These are phyloP conservation scores for Camelina hispida DNA, from an alignment of 345 rosid species.

Conservation along the genomic window DNA sequence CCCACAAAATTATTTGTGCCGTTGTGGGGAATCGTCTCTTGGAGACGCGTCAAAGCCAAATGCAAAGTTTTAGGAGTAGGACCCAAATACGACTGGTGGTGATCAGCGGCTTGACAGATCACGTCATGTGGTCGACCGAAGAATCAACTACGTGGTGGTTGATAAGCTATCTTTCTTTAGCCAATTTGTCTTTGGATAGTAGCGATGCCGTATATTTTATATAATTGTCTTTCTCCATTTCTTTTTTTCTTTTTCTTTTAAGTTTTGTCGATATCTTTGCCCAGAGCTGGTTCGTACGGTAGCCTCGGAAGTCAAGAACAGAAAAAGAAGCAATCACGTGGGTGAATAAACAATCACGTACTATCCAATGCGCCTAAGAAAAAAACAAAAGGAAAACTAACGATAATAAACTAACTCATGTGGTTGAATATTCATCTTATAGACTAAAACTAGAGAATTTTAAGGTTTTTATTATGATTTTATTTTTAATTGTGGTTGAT, in stretches of 20 bases:
- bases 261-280: neutral
- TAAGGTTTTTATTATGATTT: neutral
- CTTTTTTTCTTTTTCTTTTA: neutral
- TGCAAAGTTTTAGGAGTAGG: constrained; percentile 8
- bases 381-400: neutral
- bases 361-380: neutral
- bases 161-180: constrained; percentile 41
- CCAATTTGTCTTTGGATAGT: constrained; percentile 24
- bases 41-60: constrained; percentile 38
- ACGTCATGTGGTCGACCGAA: constrained; percentile 40
- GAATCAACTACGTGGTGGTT: constrained; percentile 43
- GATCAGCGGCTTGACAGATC: constrained; percentile 48
- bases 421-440: neutral
- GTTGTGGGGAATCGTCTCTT: constrained; percentile 32
- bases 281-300: constrained; percentile 28
- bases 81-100: constrained; percentile 27
- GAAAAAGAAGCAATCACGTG: constrained; percentile 25
- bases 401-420: neutral
- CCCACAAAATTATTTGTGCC: constrained; percentile 17
- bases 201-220: constrained; percentile 34
- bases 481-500: neutral
- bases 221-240: neutral
- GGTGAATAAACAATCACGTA: constrained; percentile 28
- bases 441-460: neutral
- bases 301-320: constrained; percentile 29